Base-by-base conservation (phyloP, 2,329 filamentous ascomycete species). In the Venturia effusa region DNA sequence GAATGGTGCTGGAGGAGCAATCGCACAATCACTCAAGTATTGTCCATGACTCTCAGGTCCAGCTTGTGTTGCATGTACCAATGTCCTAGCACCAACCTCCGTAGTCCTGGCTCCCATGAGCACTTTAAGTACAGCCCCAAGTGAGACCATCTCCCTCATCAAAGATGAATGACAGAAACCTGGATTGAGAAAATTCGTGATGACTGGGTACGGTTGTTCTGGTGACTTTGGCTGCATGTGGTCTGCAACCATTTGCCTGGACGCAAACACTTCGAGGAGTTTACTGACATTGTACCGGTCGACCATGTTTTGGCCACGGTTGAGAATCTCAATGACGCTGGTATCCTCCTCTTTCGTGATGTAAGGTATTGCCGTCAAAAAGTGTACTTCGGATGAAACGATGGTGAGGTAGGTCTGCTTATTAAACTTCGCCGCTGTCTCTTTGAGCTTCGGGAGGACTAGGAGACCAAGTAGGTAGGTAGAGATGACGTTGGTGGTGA, bases 241-340 rank as follows among this genome's bases (percentile, higher is more conserved):
- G 30, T 55, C 41, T 15, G 64, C 59, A 5, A 55, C 59, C 62
- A 60, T 61, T 24, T 67, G 64, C 48, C 69, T 68, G 13, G 71
- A 65, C 3, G 64, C 59, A n/a, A 70, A 62, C 13, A 72, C 40
- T 32, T 71, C 66, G 13, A 72, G 64, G 32, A 72, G 67, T 62
- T 73, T 73, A 22, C 70, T 68, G 3, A 68, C 62, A 3, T 64
- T 61, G 65, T 71, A 72, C 27, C 68, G 68, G 24, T 69, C 64
- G 13, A 24, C 27, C 66, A 68, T 68, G 19, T 54, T 68, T 7
- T 59, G 24, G 61, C 66, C 41, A 51, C 69, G 66, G 37, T 66
- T 59, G 3, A 72, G 66, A 0, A 64, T 62, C 15, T 61, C 61
- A 32, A 72, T 69, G 43, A 72, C 39, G 34, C 40, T 27, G 30